Base-by-base conservation (phyloP, 768 basidiomycete species). In the Postia placenta region DNA sequence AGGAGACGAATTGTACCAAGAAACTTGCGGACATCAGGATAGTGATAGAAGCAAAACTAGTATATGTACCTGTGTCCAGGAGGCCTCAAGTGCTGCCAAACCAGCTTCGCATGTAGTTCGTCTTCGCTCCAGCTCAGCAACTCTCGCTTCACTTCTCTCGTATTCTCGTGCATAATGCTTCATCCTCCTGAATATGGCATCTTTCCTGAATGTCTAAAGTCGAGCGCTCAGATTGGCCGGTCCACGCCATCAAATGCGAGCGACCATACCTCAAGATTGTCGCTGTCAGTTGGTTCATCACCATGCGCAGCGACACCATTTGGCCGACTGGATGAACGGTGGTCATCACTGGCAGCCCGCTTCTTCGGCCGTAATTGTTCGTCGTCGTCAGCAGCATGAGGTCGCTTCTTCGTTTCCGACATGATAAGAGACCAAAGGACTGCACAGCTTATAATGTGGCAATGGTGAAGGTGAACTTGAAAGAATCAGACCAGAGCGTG, bases 101-200 rank as follows among this genome's bases (percentile, higher is more conserved):
- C 61, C 63, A 9, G 61, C 63, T 39, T 62, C 60, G 45, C 61
- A 63, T 14, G 57, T 59, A 42, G 50, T 48, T 36, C 56, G 48
- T 17, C 57, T 54, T 27, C 59, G 60, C 49, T 65, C 63, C 17
- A 65, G 38, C 17, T 65, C 63, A 48, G 54, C 59, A 9, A 63
- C 59, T 14, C 54, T 59, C 12, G 54, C 51, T 45, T 59, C 54
- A 33, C 53, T 63, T 46, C 60, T 54, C 47, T 65, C 61, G 39
- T 61, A 56, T 54, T 63, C 63, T n/a, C 63, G 48, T n/a, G 62
- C 59, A 30, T 65, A 65, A 30, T 65, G 52, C 53, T 58, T 63
- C 63, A 65, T 65, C 20, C 61, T 52, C 42, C 63, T 51, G 42
- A 55, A 65, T 14, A 65, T 63, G n/a, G 63, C 63, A 39, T 65